phyloP scores from a whole-genome alignment of 2,329 filamentous ascomycete genomes.

The Pseudonectria foliicola region DNA sequence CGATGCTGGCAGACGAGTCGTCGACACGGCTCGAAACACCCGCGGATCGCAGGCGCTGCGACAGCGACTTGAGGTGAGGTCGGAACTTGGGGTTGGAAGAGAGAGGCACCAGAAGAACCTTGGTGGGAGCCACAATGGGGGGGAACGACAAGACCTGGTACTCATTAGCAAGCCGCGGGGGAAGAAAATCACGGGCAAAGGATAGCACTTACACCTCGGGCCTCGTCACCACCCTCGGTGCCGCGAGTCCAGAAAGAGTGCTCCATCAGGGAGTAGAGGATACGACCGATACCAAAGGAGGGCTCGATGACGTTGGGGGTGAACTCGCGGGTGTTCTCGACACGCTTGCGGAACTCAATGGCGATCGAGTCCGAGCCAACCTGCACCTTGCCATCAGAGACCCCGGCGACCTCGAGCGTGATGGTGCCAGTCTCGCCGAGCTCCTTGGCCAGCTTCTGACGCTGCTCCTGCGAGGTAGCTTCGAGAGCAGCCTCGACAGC shows the following conservation, averaged over 20 bases:
- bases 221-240: slow-evolving; percentile 56
- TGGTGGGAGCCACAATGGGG: slow-evolving; percentile 76
- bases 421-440: slow-evolving; percentile 70
- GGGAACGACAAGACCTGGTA: slow-evolving; percentile 46
- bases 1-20: slow-evolving; percentile 84
- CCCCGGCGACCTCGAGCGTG: slow-evolving; percentile 62
- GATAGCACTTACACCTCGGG: slow-evolving; percentile 65
- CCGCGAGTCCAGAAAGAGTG: slow-evolving; percentile 89
- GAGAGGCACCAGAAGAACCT: slow-evolving; percentile 86
- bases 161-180: slow-evolving; percentile 11
- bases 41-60: slow-evolving; percentile 65
- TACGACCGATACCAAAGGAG: slow-evolving; percentile 93
- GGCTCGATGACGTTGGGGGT: slow-evolving; percentile 96
- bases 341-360: slow-evolving; percentile 76
- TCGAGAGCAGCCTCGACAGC: slow-evolving; percentile 73
- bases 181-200: not conserved
- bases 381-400: slow-evolving; percentile 66
- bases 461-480: slow-evolving; percentile 69
- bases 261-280: slow-evolving; percentile 88
- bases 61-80: slow-evolving; percentile 66
- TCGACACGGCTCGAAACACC: slow-evolving; percentile 82
- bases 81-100: slow-evolving; percentile 75
- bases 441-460: slow-evolving; percentile 70
- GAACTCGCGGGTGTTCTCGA: slow-evolving; percentile 82
- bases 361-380: slow-evolving; percentile 71